phyloP scores from a whole-genome alignment of 805 yeast species.

The Crinitomyces ghanaensis region DNA sequence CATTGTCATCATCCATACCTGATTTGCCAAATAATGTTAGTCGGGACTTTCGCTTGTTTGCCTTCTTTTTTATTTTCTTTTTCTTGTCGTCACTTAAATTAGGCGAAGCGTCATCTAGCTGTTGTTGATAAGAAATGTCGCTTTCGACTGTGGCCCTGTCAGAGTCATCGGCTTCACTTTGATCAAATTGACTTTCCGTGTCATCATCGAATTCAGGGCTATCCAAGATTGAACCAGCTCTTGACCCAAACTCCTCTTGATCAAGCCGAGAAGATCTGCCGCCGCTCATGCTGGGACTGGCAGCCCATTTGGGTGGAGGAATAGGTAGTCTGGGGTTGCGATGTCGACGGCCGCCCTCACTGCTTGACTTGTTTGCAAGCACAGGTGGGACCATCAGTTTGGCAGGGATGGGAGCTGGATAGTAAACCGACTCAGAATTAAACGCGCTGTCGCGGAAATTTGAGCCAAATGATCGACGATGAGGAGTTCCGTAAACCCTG shows the following conservation, averaged over 20 bases:
- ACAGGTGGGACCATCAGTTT: slow-evolving; percentile 26
- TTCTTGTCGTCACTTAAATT: slow-evolving; percentile 3
- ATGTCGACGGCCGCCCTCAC: slow-evolving; percentile 2
- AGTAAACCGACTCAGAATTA: slow-evolving; percentile 14
- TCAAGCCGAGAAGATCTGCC: too few relatives aligned
- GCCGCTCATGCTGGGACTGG: too few relatives aligned
- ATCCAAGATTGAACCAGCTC: too few relatives aligned
- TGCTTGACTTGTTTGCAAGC: slow-evolving; percentile 15
- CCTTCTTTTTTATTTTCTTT: slow-evolving; percentile 1
- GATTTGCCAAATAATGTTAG: slow-evolving; percentile 2
- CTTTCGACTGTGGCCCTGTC: slow-evolving; percentile 24
- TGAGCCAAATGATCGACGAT: too few relatives aligned
- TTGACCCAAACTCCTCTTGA: too few relatives aligned
- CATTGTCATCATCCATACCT: slow-evolving; percentile 8
- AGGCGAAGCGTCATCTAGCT: slow-evolving; percentile 5
- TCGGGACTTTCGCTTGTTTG: slow-evolving; percentile 1
- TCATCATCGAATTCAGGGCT: too few relatives aligned
- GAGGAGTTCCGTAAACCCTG: too few relatives aligned
- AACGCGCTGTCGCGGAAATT: too few relatives aligned
- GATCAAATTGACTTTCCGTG: too few relatives aligned
- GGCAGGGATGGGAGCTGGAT: slow-evolving; percentile 29
- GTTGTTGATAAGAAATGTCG: slow-evolving; percentile 19
- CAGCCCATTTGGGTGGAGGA: slow-evolving; percentile 3
- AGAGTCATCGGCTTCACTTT: too few relatives aligned
- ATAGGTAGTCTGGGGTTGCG: slow-evolving; percentile 6